Base-by-base conservation (phyloP, 1,139 yeast genomes). In the Saccharomycopsis crataegensis region DNA sequence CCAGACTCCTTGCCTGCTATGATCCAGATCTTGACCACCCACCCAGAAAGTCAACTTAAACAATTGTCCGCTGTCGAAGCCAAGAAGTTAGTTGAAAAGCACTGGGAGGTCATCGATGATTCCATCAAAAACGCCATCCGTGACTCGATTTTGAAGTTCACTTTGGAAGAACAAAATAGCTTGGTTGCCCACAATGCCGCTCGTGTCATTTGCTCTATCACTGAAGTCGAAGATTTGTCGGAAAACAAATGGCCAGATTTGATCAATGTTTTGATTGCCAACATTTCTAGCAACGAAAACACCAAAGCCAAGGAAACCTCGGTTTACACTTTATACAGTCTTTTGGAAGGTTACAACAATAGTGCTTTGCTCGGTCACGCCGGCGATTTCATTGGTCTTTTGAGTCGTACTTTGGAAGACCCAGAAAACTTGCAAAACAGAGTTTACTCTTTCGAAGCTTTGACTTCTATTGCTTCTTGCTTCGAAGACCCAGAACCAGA, bases 61-160 rank as follows among this genome's bases (percentile, higher is more conserved):
- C 96, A 90, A 70, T 76, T 93, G 60, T 96, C 98, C 16, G 96
- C 97, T 59, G 96, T 93, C 58, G 99, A 93, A 71, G 91, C 91
- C 46, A 82, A 96, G 72, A 93, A 94, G 70, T 79, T 86, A 65
- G 82, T 89, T 50, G 65, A 77, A 52, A 75, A 77, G 60, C 82
- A 82, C 65, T 93, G 99, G 99, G 80, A 75, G 43, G 61, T 67
- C 36, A 66, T 80, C 51, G 85, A 83, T 62, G 78, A 70, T 32
- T 62, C 75, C 8, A 65, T 79, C 56, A 82, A 82, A 69, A 73
- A 77, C 46, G 75, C 76, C 55, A 83, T 93, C 66, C 83, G 87
- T 66, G 73, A 75, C 46, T 76, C 93, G 32, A 70, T 91, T 63
- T 76, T 93, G 62, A 77, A 78, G 60, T 77, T 82, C 59, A 82